Percentiles rank a stretch among this genome's conserved stretches.
Conservation (phyloP, 306 rosid species). For the Corylus avellana region DNA sequence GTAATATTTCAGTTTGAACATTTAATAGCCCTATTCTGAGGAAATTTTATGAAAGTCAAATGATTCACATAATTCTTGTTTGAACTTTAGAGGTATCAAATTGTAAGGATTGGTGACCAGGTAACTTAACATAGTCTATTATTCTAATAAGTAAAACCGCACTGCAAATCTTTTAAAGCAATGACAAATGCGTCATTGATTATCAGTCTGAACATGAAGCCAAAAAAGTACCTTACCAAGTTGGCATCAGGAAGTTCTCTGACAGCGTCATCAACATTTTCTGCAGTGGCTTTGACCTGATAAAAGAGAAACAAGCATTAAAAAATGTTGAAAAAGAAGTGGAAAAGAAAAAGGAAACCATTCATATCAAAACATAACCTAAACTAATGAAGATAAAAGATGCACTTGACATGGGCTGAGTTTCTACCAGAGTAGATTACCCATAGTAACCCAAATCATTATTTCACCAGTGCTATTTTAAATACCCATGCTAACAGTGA, state of each 20-base stretch:
- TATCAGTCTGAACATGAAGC: constrained; percentile 31
- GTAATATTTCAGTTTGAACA: not conserved
- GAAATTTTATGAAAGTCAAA: not conserved
- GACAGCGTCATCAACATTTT: constrained; percentile 84
- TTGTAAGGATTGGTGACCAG: not conserved
- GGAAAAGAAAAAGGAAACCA: not conserved
- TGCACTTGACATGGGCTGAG: not conserved
- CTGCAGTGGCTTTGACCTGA: constrained; percentile 92
- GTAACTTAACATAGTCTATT: not conserved
- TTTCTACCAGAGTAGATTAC: not conserved
- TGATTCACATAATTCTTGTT: not conserved
- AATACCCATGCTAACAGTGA: not conserved
- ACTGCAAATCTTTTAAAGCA: constrained; percentile 3
- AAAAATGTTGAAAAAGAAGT: constrained; percentile 4
- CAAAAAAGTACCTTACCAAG: constrained; percentile 82
- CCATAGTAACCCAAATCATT: not conserved
- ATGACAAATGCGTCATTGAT: constrained; percentile 1
- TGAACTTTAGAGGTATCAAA: not conserved
- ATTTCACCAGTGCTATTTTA: not conserved
- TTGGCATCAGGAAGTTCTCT: constrained; percentile 99
- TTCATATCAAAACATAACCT: not conserved
- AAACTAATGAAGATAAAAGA: not conserved
- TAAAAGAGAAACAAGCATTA: constrained; percentile 13
- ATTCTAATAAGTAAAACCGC: not conserved
- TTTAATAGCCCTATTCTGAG: not conserved